A percentile compares a stretch with the other conserved stretches of the same genome.
Evolutionary conservation across 169 alveolate species (phyloP).

Genomic region (Plasmodium gallinaceum): DNA sequence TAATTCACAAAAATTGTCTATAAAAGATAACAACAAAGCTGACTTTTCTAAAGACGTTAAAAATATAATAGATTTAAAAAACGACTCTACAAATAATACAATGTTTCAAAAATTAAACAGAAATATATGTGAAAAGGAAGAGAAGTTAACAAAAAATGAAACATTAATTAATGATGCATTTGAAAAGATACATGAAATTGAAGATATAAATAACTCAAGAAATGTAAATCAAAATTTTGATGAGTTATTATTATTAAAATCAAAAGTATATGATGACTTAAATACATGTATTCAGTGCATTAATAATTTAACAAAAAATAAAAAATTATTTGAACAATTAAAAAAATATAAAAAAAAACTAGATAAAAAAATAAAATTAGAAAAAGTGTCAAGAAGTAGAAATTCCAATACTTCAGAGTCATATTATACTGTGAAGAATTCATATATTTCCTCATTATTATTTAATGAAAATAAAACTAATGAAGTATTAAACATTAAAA

Average conservation of each 20-base stretch:
- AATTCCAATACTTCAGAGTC: slow-evolving; percentile 23
- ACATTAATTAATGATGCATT: background rate
- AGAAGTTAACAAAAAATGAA: background rate
- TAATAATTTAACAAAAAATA: slow-evolving; percentile 45
- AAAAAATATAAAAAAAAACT: slow-evolving; percentile 22
- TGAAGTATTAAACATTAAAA: background rate
- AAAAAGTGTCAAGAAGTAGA: background rate
- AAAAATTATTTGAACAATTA: slow-evolving; percentile 40
- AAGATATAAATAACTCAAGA: background rate
- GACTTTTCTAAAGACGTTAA: background rate
- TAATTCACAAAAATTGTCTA: background rate
- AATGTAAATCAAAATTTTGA: slow-evolving; percentile 21
- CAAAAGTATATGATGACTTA: slow-evolving; percentile 24
- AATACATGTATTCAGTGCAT: slow-evolving; percentile 23
- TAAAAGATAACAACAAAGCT: background rate
- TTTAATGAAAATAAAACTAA: slow-evolving; percentile 30
- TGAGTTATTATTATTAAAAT: slow-evolving; percentile 38
- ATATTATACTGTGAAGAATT: slow-evolving; percentile 42
- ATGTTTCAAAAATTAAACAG: slow-evolving; percentile 1
- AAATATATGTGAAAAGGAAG: slow-evolving; percentile 4
- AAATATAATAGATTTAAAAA: background rate
- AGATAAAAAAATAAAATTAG: slow-evolving; percentile 8
- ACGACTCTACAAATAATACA: background rate
- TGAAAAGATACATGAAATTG: background rate
- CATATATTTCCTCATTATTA: slow-evolving; percentile 21